phyloP scores from a whole-genome alignment of 768 basidiomycete species.

The Mycena metata region DNA sequence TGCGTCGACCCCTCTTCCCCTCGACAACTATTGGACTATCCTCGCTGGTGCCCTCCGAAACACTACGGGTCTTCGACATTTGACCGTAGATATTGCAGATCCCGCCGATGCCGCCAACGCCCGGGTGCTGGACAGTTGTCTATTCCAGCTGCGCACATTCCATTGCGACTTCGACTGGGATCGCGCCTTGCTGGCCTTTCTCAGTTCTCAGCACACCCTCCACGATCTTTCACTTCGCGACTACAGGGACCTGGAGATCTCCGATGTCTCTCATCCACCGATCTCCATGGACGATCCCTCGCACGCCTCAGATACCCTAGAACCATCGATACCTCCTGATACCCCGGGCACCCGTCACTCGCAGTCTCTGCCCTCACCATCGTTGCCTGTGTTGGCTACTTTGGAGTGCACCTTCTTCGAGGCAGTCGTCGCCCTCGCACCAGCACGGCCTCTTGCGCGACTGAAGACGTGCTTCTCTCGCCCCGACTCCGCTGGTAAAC shows the following conservation, averaged over 20 bases:
- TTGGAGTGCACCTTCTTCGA: slow-evolving; percentile 79
- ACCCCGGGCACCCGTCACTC: slow-evolving; percentile 41
- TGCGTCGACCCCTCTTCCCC: slow-evolving; percentile 35
- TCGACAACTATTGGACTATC: slow-evolving; percentile 62
- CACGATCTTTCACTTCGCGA: slow-evolving; percentile 65
- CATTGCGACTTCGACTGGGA: slow-evolving; percentile 81
- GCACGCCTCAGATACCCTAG: slow-evolving; percentile 32
- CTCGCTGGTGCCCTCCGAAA: slow-evolving; percentile 64
- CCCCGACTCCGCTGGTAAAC: slow-evolving; percentile 62
- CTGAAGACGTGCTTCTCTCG: slow-evolving; percentile 80
- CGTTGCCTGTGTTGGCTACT: slow-evolving; percentile 62
- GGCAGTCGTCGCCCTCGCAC: slow-evolving; percentile 69
- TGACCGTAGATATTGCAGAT: slow-evolving; percentile 64
- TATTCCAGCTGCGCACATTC: slow-evolving; percentile 70
- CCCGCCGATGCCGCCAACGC: slow-evolving; percentile 50
- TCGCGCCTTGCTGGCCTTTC: slow-evolving; percentile 63
- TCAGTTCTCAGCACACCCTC: slow-evolving; percentile 61
- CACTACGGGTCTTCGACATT: slow-evolving; percentile 62
- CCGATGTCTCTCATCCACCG: not conserved
- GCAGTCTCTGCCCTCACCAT: slow-evolving; percentile 19
- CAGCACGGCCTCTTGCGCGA: slow-evolving; percentile 69
- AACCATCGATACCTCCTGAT: slow-evolving; percentile 40
- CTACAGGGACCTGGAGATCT: slow-evolving; percentile 49
- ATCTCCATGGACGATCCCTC: not conserved
- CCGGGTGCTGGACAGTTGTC: slow-evolving; percentile 58